These are phyloP conservation scores for Solanum appendiculatum DNA, from an alignment of 257 asterid species.

Conservation along the genomic window DNA sequence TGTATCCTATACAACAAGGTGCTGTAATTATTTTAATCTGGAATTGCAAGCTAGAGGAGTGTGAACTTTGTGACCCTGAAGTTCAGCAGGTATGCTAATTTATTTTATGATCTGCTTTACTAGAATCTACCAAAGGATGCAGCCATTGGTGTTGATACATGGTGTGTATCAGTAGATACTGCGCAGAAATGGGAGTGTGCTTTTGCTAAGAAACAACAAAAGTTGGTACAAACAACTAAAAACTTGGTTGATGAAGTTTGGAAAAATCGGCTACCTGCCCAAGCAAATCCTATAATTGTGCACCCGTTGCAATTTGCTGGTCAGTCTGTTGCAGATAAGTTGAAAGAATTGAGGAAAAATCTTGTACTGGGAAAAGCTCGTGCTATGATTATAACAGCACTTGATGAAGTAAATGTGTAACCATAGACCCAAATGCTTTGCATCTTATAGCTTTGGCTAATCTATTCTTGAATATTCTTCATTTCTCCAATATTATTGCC, in stretches of 20 bases:
- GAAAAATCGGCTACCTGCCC: conserved; percentile 62
- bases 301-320: conserved; percentile 83
- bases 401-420: conserved; percentile 64
- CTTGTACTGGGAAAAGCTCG: conserved; percentile 53
- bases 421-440: not conserved
- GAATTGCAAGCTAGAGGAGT: not conserved
- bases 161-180: conserved; percentile 91
- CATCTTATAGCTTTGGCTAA: not conserved
- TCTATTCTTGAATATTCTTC: not conserved
- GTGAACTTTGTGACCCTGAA: not conserved
- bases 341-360: conserved; percentile 68
- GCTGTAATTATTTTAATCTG: not conserved
- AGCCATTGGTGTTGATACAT: conserved; percentile 77
- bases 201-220: conserved; percentile 62
- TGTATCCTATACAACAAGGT: not conserved
- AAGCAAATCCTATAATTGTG: conserved; percentile 55
- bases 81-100: not conserved
- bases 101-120: conserved; percentile 14
- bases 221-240: conserved; percentile 50
- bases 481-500: not conserved
- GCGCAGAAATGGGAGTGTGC: conserved; percentile 77
- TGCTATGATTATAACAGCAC: conserved; percentile 59
- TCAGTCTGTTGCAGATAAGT: conserved; percentile 67
- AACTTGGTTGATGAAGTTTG: conserved; percentile 94
- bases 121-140: conserved; percentile 72